These are phyloP conservation scores for Calonectria ilicicola DNA, from an alignment of 2,329 filamentous ascomycete species.

Conservation along the genomic window DNA sequence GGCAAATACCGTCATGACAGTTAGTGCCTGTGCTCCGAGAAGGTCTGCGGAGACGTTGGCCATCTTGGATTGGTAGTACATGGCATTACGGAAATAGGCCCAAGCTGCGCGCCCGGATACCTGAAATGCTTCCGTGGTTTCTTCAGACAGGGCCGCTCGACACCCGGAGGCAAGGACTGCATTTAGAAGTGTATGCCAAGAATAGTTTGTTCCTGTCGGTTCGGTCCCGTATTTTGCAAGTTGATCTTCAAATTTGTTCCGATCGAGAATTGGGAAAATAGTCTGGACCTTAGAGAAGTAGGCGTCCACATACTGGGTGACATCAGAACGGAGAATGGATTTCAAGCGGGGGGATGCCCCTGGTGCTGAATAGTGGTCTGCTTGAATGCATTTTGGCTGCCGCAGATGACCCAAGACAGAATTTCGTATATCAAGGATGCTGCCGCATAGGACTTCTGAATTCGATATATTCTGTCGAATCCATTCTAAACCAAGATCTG, in stretches of 20 bases:
- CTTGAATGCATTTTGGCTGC: slow-evolving; percentile 1
- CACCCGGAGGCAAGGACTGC: slow-evolving; percentile 15
- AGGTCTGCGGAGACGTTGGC: slow-evolving; percentile 1
- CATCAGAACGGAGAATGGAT: not conserved
- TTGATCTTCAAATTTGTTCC: not conserved
- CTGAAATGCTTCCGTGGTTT: slow-evolving; percentile 7
- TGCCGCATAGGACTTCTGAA: not conserved
- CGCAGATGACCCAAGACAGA: not conserved
- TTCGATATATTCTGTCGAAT: not conserved
- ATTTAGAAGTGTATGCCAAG: slow-evolving; percentile 8
- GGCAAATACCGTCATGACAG: slow-evolving; percentile 18
- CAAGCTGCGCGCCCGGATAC: slow-evolving; percentile 1
- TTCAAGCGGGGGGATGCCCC: not conserved
- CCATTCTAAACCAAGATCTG: slow-evolving; percentile 13
- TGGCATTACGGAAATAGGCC: slow-evolving; percentile 1
- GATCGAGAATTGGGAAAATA: not conserved
- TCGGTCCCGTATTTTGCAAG: not conserved
- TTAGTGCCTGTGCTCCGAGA: slow-evolving; percentile 5
- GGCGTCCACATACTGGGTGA: not conserved
- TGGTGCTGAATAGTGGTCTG: too few relatives aligned
- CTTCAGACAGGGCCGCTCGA: slow-evolving; percentile 9
- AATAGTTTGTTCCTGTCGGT: not conserved
- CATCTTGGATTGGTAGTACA: not conserved
- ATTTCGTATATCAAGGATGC: slow-evolving; percentile 4
- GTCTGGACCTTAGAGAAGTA: slow-evolving; percentile 1